A percentile compares a stretch with the other conserved stretches of the same genome.
Evolutionary conservation across 192 early-diverging fungal genomes (phyloP).

Genomic region (Rhizophagus prolifer): DNA sequence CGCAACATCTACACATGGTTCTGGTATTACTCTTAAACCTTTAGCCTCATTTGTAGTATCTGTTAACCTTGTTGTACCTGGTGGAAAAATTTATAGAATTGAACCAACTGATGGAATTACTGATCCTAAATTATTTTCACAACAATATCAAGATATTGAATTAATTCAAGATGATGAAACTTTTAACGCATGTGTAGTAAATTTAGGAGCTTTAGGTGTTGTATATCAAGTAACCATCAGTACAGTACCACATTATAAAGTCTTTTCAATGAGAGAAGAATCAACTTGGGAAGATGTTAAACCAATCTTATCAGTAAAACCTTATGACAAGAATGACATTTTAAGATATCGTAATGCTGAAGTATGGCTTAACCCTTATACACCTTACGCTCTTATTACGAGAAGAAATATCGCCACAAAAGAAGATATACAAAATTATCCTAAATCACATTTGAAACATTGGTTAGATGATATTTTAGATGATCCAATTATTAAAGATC

Average conservation of each 20-base stretch:
- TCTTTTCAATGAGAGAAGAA: constrained; percentile 11
- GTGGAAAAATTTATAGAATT: constrained; percentile 7
- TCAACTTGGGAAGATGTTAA: constrained; percentile 1
- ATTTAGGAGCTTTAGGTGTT: constrained; percentile 4
- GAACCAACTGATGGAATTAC: constrained; percentile 14
- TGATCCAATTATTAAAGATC: neutral
- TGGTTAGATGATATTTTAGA: neutral
- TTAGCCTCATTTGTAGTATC: neutral
- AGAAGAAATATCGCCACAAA: constrained; percentile 6
- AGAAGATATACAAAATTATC: neutral
- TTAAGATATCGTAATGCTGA: neutral
- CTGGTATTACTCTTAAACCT: neutral
- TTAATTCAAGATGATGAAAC: constrained; percentile 14
- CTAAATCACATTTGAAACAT: neutral
- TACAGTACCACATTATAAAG: neutral
- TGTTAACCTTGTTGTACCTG: neutral
- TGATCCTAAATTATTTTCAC: neutral
- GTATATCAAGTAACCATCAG: neutral
- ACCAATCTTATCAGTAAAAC: neutral
- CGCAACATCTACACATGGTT: constrained; percentile 5
- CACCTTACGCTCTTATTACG: neutral
- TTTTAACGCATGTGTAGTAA: neutral
- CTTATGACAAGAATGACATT: neutral
- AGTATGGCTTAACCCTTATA: constrained; percentile 17
- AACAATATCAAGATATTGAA: neutral